Conservation (phyloP, 768 basidiomycete species). For the Podaxis sp. region DNA sequence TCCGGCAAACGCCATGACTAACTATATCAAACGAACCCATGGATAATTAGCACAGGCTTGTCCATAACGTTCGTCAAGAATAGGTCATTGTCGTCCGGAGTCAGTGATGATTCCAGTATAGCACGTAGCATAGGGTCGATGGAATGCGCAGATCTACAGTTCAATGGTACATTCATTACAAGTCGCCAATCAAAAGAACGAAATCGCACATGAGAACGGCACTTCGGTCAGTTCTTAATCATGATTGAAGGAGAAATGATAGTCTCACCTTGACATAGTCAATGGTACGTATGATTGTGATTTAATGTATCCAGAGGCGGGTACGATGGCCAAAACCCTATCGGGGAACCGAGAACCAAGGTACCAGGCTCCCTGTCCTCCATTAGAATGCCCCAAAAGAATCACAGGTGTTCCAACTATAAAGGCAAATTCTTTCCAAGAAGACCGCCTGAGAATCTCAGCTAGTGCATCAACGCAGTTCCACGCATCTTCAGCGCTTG, state of each 20-base stretch:
- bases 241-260: background rate
- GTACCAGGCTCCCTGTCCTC: slow-evolving; percentile 89
- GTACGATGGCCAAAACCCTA: slow-evolving; percentile 61
- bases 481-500: slow-evolving; percentile 71
- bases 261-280: slow-evolving; percentile 52
- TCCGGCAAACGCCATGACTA: background rate
- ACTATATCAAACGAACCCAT: slow-evolving; percentile 48
- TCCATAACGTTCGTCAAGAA: slow-evolving; percentile 75
- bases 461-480: slow-evolving; percentile 52
- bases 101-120: slow-evolving; percentile 69
- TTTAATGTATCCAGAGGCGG: slow-evolving; percentile 82
- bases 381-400: slow-evolving; percentile 92
- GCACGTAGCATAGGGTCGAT: slow-evolving; percentile 70
- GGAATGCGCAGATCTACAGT: slow-evolving; percentile 61
- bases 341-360: slow-evolving; percentile 76
- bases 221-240: background rate
- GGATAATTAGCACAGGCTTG: slow-evolving; percentile 67
- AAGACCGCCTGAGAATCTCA: slow-evolving; percentile 33
- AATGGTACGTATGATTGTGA: slow-evolving; percentile 83
- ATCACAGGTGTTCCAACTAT: slow-evolving; percentile 39
- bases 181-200: background rate
- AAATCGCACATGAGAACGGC: background rate
- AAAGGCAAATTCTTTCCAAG: slow-evolving; percentile 40
- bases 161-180: background rate
- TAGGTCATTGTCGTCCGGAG: slow-evolving; percentile 84